A percentile compares a stretch with the other conserved stretches of the same genome.
These are phyloP conservation scores for Lachnellula cervina DNA, from an alignment of 2,329 filamentous ascomycete species.

Conservation along the genomic window DNA sequence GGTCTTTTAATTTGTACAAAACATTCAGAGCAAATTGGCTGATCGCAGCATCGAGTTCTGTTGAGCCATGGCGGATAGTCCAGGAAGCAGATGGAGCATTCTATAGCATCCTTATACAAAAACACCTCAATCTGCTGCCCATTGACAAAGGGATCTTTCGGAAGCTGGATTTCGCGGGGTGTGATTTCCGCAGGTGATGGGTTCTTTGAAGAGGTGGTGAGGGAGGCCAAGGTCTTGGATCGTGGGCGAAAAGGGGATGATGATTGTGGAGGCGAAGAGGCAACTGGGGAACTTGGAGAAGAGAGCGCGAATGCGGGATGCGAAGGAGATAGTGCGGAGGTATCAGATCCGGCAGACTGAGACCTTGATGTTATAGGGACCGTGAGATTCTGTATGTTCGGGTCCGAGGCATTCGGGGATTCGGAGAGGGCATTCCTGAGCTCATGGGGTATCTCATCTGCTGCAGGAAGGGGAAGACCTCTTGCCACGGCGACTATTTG, in stretches of 20 bases:
- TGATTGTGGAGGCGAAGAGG: constrained; percentile 38
- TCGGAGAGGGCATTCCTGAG: constrained; percentile 45
- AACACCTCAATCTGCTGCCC: constrained; percentile 92
- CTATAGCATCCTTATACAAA: constrained; percentile 82
- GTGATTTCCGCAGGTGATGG: constrained; percentile 65
- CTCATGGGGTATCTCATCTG: constrained; percentile 72
- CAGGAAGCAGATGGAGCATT: constrained; percentile 95
- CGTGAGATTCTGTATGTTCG: constrained; percentile 65
- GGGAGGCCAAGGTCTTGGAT: constrained; percentile 82
- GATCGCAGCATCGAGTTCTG: constrained; percentile 89
- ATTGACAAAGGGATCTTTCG: constrained; percentile 82
- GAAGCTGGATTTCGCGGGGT: constrained; percentile 73
- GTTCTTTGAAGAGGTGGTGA: constrained; percentile 69
- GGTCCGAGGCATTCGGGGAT: constrained; percentile 48
- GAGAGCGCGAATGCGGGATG: constrained; percentile 57
- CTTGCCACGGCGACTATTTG: constrained; percentile 90
- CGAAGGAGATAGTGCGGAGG: constrained; percentile 53
- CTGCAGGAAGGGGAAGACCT: constrained; percentile 75
- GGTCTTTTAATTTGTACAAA: constrained; percentile 97
- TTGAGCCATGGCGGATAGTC: constrained; percentile 95
- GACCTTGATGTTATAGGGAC: constrained; percentile 76
- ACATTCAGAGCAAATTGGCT: constrained; percentile 95
- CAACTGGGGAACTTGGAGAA: constrained; percentile 48
- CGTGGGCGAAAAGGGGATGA: constrained; percentile 69
- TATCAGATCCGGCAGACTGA: constrained; percentile 74